Percentiles rank a stretch among this genome's conserved stretches.
Conservation (phyloP, 441 rosid genomes). For the Gossypium schwendimanii region DNA sequence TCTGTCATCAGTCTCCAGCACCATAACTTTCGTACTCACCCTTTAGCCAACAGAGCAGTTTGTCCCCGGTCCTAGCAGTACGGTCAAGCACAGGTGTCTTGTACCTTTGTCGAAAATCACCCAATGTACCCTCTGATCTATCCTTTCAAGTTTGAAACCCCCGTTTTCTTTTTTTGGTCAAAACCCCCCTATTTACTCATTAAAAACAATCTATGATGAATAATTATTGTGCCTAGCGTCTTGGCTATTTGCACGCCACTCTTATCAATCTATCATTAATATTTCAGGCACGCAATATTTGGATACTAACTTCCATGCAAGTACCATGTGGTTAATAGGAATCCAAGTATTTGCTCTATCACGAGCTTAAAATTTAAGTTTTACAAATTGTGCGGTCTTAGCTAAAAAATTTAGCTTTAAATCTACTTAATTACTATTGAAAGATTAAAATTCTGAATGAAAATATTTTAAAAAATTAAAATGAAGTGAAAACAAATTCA, state of each 20-base stretch:
- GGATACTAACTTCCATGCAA: neutral
- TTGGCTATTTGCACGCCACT: neutral
- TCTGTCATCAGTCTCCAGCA: constrained; percentile 16
- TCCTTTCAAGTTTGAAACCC: neutral
- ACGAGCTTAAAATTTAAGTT: too few species aligned
- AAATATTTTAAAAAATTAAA: too few species aligned
- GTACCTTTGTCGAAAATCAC: neutral
- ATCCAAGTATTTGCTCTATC: neutral
- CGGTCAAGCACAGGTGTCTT: constrained; percentile 24
- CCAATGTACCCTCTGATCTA: too few species aligned
- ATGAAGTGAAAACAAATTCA: too few species aligned
- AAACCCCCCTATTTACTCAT: neutral
- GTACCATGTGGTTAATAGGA: neutral
- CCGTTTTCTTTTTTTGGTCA: neutral
- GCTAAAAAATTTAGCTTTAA: too few species aligned
- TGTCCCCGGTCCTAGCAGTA: constrained; percentile 10
- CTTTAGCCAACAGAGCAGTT: constrained; percentile 13
- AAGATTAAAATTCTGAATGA: too few species aligned
- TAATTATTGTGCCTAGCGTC: constrained; percentile 4
- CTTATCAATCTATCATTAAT: neutral
- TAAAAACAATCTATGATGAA: neutral
- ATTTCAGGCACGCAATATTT: neutral
- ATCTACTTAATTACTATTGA: too few species aligned
- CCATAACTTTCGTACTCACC: constrained; percentile 14
- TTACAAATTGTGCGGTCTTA: too few species aligned